phyloP scores from a whole-genome alignment of 441 rosid genomes.

The Macaranga tanarius region DNA sequence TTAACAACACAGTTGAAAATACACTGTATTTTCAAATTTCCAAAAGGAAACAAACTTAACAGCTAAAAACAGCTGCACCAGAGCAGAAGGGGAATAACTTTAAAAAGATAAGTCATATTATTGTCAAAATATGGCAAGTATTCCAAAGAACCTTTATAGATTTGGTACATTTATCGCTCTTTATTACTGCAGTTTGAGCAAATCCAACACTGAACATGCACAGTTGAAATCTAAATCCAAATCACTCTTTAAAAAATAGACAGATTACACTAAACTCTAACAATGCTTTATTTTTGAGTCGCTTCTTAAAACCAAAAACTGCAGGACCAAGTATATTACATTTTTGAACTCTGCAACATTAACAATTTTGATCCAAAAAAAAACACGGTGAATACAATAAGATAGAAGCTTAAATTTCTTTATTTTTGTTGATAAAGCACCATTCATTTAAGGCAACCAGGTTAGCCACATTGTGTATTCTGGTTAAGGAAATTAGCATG shows the following conservation, averaged over 20 bases:
- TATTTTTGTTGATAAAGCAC: not conserved
- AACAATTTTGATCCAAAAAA: not conserved
- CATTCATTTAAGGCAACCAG: not conserved
- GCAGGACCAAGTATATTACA: not conserved
- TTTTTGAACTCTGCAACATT: not conserved
- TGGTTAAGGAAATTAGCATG: not conserved
- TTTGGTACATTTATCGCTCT: conserved; percentile 1
- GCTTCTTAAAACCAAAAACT: not conserved
- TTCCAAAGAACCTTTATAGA: not conserved
- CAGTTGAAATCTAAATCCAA: not conserved
- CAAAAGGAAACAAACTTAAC: conserved; percentile 6
- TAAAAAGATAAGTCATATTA: not conserved
- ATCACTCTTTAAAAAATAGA: not conserved
- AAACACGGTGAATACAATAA: not conserved
- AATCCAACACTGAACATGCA: not conserved
- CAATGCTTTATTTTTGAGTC: not conserved
- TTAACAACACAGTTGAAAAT: not conserved
- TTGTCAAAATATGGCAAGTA: not conserved
- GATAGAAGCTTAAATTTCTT: not conserved
- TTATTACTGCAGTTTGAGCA: not conserved
- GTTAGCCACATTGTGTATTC: not conserved
- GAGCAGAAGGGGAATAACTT: conserved; percentile 4
- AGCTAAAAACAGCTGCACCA: not conserved
- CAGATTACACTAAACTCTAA: not conserved
- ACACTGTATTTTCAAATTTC: not conserved